Evolutionary conservation across 2,329 filamentous ascomycete species (phyloP).

Genomic region (Aspergillus candidus): DNA sequence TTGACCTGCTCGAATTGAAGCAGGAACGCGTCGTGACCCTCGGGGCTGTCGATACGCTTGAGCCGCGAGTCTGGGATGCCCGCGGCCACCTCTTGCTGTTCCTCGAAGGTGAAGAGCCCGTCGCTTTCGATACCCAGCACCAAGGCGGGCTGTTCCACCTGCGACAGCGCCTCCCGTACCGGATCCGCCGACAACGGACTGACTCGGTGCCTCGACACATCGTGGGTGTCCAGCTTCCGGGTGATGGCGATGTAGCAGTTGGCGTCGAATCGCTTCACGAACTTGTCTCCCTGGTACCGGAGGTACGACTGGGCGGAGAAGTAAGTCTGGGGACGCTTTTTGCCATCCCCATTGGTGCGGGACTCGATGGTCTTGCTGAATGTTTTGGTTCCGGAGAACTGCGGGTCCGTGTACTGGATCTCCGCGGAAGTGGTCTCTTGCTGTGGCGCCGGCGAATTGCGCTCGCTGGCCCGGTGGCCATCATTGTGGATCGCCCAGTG

Average conservation of each 20-base stretch:
- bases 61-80: constrained; percentile 71
- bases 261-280: constrained; percentile 92
- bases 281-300: constrained; percentile 92
- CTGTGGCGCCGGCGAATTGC: constrained; percentile 23
- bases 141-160: constrained; percentile 82
- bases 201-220: constrained; percentile 72
- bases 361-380: constrained; percentile 37
- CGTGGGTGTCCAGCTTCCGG: constrained; percentile 94
- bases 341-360: constrained; percentile 18
- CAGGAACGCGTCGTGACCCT: constrained; percentile 94
- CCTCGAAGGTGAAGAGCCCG: constrained; percentile 92
- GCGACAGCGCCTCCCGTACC: constrained; percentile 67
- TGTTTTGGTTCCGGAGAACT: constrained; percentile 62
- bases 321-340: constrained; percentile 63
- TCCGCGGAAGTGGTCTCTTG: constrained; percentile 15
- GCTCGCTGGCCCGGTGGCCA: constrained; percentile 56
- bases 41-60: constrained; percentile 83
- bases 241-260: constrained; percentile 99
- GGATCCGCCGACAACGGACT: constrained; percentile 35
- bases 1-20: constrained; percentile 98
- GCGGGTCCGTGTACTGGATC: constrained; percentile 53
- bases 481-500: constrained; percentile 81
- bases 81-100: constrained; percentile 85
- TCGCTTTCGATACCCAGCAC: constrained; percentile 94
- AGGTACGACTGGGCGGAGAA: constrained; percentile 98